Evolutionary conservation across 2,329 filamentous ascomycete species (phyloP), one percentile per base, ranked within the genome.

Genomic region (Aspergillus fumigatus): DNA sequence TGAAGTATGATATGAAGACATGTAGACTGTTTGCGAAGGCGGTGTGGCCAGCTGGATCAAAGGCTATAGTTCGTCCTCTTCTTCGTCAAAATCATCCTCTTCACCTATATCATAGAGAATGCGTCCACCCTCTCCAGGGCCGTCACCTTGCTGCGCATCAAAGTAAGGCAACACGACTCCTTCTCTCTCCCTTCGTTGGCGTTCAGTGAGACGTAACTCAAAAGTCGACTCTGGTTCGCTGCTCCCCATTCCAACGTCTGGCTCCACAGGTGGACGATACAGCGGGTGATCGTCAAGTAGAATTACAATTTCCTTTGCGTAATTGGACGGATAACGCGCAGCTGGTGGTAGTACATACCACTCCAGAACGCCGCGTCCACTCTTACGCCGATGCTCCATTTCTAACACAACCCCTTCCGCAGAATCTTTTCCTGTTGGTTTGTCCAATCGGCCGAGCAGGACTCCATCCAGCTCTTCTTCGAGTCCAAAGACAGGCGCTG

Each of bases 61-160:
- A 47, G 11, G 9, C 74, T 71, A 92, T 63, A 93, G 92, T 75
- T 97, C 92, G 75, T 97, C 92, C 68, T 97, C 92, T 69, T 96
- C 92, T 57, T 96, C 92, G 65, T 96, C 92, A 76, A 97, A 97
- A 71, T 97, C 92, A 74, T 99, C 94, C 77, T 97, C 94, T 60
- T 86, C 84, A 1, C 92, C 93, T 89, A 97, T 96, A 65, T 97
- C 93, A 72, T 99, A 99, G 67, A 99, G 70, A 62, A 99, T 99
- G 59, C 93, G 83, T 0, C 94, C 94, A 4, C 94, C 93, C 67
- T 96, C 91, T 0, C 92, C 92, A 0, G 84, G 78, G 4, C 82
- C 84, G 56, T 79, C 73, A 14, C 73, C 88, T 53, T 86, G 90
- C 80, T 99, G 94, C 25, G 94, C 94, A 78, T 99, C 94, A 74